These are phyloP conservation scores for Acidomyces sp. DNA, from an alignment of 495 filamentous ascomycete species.

Conservation along the genomic window DNA sequence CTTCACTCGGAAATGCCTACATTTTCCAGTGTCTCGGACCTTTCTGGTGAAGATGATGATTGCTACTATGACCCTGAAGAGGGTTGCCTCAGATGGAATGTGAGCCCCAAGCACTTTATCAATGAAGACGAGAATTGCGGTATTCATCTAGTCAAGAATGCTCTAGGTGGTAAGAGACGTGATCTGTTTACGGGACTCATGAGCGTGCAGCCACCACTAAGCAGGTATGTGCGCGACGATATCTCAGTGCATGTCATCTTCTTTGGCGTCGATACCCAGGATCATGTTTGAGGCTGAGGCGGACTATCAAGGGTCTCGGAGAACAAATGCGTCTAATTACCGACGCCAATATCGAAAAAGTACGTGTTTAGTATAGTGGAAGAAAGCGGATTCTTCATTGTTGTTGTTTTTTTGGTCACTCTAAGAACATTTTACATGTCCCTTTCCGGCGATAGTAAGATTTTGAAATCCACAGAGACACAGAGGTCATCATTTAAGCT, in stretches of 20 bases:
- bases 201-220: conserved; percentile 36
- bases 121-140: conserved; percentile 49
- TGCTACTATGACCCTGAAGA: conserved; percentile 17
- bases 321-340: too few relatives aligned
- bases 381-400: too few relatives aligned
- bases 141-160: conserved; percentile 48
- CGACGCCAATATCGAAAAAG: too few relatives aligned
- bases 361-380: too few relatives aligned
- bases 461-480: too few relatives aligned
- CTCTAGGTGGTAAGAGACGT: conserved; percentile 38
- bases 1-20: neutral
- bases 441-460: too few relatives aligned
- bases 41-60: conserved; percentile 4
- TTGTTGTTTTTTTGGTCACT: too few relatives aligned
- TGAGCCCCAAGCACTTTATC: conserved; percentile 32
- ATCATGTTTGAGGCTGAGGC: too few relatives aligned
- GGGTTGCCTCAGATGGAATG: conserved; percentile 20
- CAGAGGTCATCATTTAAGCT: too few relatives aligned
- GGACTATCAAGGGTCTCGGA: too few relatives aligned
- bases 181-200: conserved; percentile 39
- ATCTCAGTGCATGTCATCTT: conserved; percentile 53
- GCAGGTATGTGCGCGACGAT: conserved; percentile 42
- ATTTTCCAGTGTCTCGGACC: neutral
- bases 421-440: too few relatives aligned
- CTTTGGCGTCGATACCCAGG: conserved; percentile 28